phyloP scores from a whole-genome alignment of 768 basidiomycete genomes.

The Pseudohyphozyma bogoriensis region DNA sequence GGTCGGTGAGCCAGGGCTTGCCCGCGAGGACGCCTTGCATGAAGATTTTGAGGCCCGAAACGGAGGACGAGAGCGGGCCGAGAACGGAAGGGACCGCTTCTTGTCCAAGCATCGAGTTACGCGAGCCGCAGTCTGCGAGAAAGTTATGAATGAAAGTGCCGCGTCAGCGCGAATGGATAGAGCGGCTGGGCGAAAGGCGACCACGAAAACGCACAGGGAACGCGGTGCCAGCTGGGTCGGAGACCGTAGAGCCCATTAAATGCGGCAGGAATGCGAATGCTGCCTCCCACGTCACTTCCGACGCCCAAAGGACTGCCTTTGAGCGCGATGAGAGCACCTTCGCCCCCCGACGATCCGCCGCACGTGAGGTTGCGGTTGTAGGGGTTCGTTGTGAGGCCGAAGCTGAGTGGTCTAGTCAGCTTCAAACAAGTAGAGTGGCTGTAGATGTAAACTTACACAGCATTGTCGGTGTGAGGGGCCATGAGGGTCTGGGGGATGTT shows the following conservation, averaged over 20 bases:
- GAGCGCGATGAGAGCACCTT: constrained; percentile 35
- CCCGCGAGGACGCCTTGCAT: constrained; percentile 52
- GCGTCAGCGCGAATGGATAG: no score
- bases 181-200: constrained; percentile 51
- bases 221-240: constrained; percentile 56
- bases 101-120: constrained; percentile 45
- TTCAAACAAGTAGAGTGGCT: constrained; percentile 34
- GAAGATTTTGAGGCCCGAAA: constrained; percentile 56
- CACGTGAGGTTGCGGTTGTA: constrained; percentile 20
- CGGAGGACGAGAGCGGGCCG: constrained; percentile 55
- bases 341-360: constrained; percentile 35
- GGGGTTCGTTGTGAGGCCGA: neutral
- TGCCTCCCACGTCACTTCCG: constrained; percentile 43
- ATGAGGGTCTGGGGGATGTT: constrained; percentile 34
- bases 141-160: no score
- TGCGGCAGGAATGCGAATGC: constrained; percentile 57
- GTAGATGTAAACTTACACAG: constrained; percentile 32
- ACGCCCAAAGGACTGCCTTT: constrained; percentile 31
- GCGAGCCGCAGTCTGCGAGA: no score
- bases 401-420: no score
- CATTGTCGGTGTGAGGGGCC: constrained; percentile 28
- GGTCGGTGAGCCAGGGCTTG: constrained; percentile 60
- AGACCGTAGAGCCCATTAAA: constrained; percentile 64
- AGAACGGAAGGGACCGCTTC: constrained; percentile 62
- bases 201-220: constrained; percentile 57